These are phyloP conservation scores for Irpex rosettiformis DNA, from an alignment of 1,284 basidiomycete species.

Conservation along the genomic window DNA sequence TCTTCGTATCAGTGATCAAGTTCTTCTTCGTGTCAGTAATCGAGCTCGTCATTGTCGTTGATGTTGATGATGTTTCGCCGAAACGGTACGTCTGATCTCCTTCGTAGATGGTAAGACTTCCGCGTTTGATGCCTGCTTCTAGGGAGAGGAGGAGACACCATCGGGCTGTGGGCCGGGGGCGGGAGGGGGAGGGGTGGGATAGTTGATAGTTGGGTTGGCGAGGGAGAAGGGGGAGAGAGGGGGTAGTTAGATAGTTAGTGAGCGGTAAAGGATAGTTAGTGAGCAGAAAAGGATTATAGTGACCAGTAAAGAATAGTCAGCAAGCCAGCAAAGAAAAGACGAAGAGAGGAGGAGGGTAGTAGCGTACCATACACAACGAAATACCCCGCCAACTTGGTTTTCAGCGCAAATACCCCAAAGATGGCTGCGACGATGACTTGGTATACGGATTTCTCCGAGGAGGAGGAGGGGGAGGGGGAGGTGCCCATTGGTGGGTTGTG, in stretches of 20 bases:
- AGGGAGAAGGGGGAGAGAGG: too few relatives aligned
- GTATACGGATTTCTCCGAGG: not conserved
- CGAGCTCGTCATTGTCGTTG: not conserved
- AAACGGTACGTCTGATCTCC: slow-evolving; percentile 1
- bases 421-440: not conserved
- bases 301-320: too few relatives aligned
- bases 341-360: too few relatives aligned
- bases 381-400: slow-evolving; percentile 1
- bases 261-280: too few relatives aligned
- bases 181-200: not conserved
- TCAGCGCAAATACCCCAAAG: not conserved
- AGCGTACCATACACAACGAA: slow-evolving; percentile 4
- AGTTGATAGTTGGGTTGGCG: not conserved
- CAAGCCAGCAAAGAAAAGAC: too few relatives aligned
- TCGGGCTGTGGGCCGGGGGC: not conserved
- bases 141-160: slow-evolving; percentile 1
- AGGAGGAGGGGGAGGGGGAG: too few relatives aligned
- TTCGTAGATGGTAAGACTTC: slow-evolving; percentile 1
- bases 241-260: too few relatives aligned
- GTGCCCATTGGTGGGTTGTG: too few relatives aligned
- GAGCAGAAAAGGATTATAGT: too few relatives aligned
- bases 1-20: too few relatives aligned
- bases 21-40: too few relatives aligned
- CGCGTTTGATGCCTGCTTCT: not conserved
- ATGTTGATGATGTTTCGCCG: too few relatives aligned